Evolutionary conservation across 2,329 filamentous ascomycete genomes (phyloP), one percentile per base, ranked within the genome.

Genomic region (Whalleya microplaca): DNA sequence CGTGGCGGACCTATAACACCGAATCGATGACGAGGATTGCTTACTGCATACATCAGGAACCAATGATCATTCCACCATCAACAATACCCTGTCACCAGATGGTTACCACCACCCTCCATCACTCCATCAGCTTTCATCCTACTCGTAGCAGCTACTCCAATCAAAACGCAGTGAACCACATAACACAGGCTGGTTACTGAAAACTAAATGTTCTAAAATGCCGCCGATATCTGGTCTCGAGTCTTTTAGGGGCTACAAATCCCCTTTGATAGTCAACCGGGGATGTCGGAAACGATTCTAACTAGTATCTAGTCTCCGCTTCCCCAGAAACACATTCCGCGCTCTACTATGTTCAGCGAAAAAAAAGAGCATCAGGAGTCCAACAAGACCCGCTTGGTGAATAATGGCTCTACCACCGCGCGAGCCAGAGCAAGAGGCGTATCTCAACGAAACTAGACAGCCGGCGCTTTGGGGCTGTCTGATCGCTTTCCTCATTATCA

Each of bases 401-500:
- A 58, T 41, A 42, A 63, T 62, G 58, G 51, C 63, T 42, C 21
- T 20, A 53, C 41, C 27, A 18, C 8, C 10, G 14, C 61, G 61
- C 6, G 56, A 21, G 3, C 42, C 48, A 2, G 56, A 62, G 46
- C 23, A 64, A 45, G 40, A 61, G 29, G 50, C 46, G 5, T 55
- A 53, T 45, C 21, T 59, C 20, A 46, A 61, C 49, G 64, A 66
- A 12, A 65, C 58, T 5, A 54, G 60, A 41, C 63, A 65, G 29
- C 60, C 59, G 10, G 59, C 56, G 5, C 55, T 68, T 16, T 68
- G 65, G 65, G 62, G 61, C 9, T 66, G 56, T 46, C 42, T 68
- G 14, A 52, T 61, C 40, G 45, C 56, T 29, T 66, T 68, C 29
- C 61, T 68, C 18, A 12, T 66, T 12, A 62, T 68, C 23, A 65